Percentiles rank a stretch among this genome's conserved stretches.
These are phyloP conservation scores for Umbelopsis isabellina DNA, from an alignment of 192 early-diverging fungal species.

Conservation along the genomic window DNA sequence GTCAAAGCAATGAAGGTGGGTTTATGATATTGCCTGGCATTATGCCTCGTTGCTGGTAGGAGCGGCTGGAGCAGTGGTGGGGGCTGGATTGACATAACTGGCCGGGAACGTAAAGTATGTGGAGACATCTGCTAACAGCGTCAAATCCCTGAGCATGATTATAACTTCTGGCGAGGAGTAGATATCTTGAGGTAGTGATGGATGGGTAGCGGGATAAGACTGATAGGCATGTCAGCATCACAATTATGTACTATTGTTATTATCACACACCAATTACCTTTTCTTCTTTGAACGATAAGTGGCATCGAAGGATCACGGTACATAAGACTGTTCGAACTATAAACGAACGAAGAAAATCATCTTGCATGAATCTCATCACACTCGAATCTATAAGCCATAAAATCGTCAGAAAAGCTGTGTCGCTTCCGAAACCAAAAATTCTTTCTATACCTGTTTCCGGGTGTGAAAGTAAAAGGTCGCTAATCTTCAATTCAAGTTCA, in stretches of 20 bases:
- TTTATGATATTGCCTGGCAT: not conserved
- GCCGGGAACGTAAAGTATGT: constrained; percentile 47
- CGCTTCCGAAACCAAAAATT: too few species aligned
- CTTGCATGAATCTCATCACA: constrained; percentile 77
- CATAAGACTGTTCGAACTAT: constrained; percentile 83
- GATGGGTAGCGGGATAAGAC: constrained; percentile 70
- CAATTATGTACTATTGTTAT: not conserved
- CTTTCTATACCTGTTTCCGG: constrained; percentile 30
- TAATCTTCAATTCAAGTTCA: constrained; percentile 55
- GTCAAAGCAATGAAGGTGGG: not conserved
- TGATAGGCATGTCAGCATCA: constrained; percentile 29
- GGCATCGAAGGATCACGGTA: constrained; percentile 67
- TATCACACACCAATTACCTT: constrained; percentile 45
- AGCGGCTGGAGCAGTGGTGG: not conserved
- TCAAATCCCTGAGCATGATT: constrained; percentile 55
- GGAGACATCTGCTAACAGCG: constrained; percentile 47
- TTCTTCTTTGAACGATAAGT: constrained; percentile 61
- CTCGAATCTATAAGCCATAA: constrained; percentile 39
- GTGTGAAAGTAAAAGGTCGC: constrained; percentile 51
- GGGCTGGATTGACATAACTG: not conserved
- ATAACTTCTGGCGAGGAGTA: constrained; percentile 65
- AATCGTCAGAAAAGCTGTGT: not conserved
- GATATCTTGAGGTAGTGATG: constrained; percentile 61
- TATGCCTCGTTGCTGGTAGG: not conserved
- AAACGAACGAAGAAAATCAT: constrained; percentile 92